These are phyloP conservation scores for Garcia nutans DNA, from an alignment of 345 rosid genomes.

Conservation along the genomic window DNA sequence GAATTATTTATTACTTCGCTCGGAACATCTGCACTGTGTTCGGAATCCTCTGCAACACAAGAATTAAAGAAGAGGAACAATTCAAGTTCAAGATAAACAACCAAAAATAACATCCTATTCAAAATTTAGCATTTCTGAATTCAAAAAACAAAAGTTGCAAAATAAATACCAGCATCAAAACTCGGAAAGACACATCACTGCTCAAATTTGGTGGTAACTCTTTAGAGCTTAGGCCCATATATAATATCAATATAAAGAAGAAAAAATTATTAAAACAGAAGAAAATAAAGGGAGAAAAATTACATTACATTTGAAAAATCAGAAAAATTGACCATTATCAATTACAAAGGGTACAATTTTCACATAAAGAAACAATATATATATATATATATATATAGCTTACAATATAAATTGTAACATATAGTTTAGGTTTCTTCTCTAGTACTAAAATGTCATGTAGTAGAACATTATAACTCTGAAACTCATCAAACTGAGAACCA, in stretches of 20 bases:
- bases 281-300: neutral
- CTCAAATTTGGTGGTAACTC: neutral
- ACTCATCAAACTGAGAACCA: neutral
- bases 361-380: neutral
- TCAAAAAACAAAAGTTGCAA: neutral
- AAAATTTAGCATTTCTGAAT: neutral
- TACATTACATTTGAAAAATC: neutral
- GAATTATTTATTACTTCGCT: neutral
- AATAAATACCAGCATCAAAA: neutral
- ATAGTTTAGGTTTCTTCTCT: too few species aligned
- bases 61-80: neutral
- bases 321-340: neutral
- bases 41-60: constrained; percentile 18
- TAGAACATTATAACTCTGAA: neutral
- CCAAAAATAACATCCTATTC: neutral
- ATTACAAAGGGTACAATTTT: neutral
- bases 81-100: neutral
- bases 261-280: neutral
- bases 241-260: neutral
- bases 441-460: neutral
- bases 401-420: too few species aligned
- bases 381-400: too few species aligned
- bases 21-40: neutral
- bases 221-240: neutral
- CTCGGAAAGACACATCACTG: neutral